Evolutionary conservation across 164 flowering plant species (phyloP).

Genomic region (Vitis rotundifolia): DNA sequence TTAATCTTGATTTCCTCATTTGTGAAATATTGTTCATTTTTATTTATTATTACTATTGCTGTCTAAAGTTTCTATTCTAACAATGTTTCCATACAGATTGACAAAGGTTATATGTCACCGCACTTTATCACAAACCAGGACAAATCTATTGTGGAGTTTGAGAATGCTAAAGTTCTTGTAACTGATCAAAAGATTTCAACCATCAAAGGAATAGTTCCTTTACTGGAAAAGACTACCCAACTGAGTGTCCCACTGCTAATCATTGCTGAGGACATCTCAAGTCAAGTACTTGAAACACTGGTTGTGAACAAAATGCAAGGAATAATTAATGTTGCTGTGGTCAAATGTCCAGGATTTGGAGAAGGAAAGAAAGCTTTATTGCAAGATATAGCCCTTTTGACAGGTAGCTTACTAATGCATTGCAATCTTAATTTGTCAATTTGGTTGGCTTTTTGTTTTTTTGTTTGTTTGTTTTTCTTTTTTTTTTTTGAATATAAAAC

Average conservation of each 20-base stretch:
- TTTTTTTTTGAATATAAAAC: no score
- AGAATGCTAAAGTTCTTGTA: slow-evolving; percentile 77
- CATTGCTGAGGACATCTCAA: slow-evolving; percentile 77
- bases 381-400: slow-evolving; percentile 94
- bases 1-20: not conserved
- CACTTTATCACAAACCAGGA: slow-evolving; percentile 73
- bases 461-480: no score
- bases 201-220: slow-evolving; percentile 66
- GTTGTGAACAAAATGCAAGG: slow-evolving; percentile 71
- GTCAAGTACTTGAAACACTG: slow-evolving; percentile 62
- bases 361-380: slow-evolving; percentile 82
- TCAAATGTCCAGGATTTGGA: slow-evolving; percentile 78
- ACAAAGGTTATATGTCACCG: slow-evolving; percentile 89
- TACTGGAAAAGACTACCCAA: slow-evolving; percentile 81
- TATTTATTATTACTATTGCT: slow-evolving; percentile 2
- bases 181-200: slow-evolving; percentile 76
- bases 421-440: not conserved
- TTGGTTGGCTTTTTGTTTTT: no score
- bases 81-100: slow-evolving; percentile 53
- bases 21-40: not conserved
- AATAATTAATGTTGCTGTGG: slow-evolving; percentile 70
- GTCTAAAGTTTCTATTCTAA: slow-evolving; percentile 16
- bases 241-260: slow-evolving; percentile 82
- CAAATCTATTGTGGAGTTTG: slow-evolving; percentile 72
- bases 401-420: slow-evolving; percentile 48